Conservation (phyloP, 768 basidiomycete genomes). For the Tylopilus felleus region DNA sequence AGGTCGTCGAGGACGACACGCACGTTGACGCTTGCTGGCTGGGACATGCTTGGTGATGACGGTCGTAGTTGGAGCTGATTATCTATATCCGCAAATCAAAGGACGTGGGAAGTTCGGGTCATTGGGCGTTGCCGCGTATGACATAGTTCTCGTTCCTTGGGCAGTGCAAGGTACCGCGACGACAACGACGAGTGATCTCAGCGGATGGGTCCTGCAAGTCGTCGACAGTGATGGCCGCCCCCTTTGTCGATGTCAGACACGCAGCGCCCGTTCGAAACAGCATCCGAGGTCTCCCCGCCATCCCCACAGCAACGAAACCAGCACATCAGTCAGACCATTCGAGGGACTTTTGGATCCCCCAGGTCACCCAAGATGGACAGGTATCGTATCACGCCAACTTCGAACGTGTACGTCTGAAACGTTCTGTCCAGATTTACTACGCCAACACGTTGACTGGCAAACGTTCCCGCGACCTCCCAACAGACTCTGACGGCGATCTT, state of each 20-base stretch:
- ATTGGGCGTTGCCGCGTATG: not conserved
- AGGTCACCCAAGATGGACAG: conserved; percentile 76
- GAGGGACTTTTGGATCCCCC: conserved; percentile 89
- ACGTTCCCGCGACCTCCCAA: conserved; percentile 76
- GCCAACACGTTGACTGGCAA: conserved; percentile 83
- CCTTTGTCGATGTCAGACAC: conserved; percentile 6
- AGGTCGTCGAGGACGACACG: conserved; percentile 8
- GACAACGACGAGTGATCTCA: not conserved
- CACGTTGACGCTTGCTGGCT: conserved; percentile 34
- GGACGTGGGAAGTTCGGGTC: conserved; percentile 9
- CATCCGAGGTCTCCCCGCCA: conserved; percentile 29
- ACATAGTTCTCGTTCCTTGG: conserved; percentile 7
- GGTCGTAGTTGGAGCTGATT: no score
- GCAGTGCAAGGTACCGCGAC: conserved; percentile 16
- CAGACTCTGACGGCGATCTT: conserved; percentile 59
- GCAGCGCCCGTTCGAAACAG: conserved; percentile 14
- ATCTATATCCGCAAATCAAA: not conserved
- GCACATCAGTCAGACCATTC: conserved; percentile 24
- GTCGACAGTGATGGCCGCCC: conserved; percentile 19
- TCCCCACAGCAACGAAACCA: conserved; percentile 13
- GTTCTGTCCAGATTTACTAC: conserved; percentile 74
- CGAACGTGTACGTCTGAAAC: not conserved
- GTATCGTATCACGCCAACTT: conserved; percentile 39
- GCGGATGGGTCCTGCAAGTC: conserved; percentile 5
- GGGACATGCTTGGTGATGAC: conserved; percentile 16